Base-by-base conservation (phyloP, 2,329 filamentous ascomycete genomes). In the Pyricularia sp. region DNA sequence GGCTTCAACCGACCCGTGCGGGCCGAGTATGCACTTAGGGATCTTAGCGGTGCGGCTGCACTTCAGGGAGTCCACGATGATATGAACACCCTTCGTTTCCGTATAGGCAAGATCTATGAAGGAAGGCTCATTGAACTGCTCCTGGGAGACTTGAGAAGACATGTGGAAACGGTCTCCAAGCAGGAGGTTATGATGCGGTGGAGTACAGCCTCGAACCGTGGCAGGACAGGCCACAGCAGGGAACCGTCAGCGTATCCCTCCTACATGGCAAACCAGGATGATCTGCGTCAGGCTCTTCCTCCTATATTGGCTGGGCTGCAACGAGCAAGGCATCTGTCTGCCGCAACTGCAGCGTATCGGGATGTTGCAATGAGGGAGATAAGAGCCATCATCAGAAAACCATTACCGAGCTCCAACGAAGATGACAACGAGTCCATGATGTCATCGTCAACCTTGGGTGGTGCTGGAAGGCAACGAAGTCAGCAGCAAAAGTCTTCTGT, bases 381-480 rank as follows among this genome's bases (percentile, higher is more conserved):
- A 77, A 91, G 94, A 74, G 89, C 87, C 42, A 82, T 98, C 66
- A 94, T 99, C 66, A 87, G 93, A 68, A 88, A 89, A 69, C 91
- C 94, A 28, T 83, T 99, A 58, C 95, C 95, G 0, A 97, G 93
- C 75, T 97, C 94, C 12, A 95, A 88, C 73, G 95, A 99, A 70
- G 94, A 98, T 73, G 95, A 99, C 76, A 92, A 90, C 71, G 92
- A 95, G 76, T 97, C 93, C 0, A 90, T 94, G 81, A 89, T 94
- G 79, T 94, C 94, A 1, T 85, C 89, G 0, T 96, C 94, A 3
- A 97, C 94, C 0, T 82, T 88, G 68, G 86, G 86, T 71, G 87
- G 88, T 61, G 90, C 89, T 31, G 66, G 66, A 1, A 86, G 86
- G 70, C 86, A 89, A 71, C 81, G 90, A 61, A 91, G 88, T 23